Conservation (phyloP, 352 stramenopile genomes). For the Plasmopara muralis region DNA sequence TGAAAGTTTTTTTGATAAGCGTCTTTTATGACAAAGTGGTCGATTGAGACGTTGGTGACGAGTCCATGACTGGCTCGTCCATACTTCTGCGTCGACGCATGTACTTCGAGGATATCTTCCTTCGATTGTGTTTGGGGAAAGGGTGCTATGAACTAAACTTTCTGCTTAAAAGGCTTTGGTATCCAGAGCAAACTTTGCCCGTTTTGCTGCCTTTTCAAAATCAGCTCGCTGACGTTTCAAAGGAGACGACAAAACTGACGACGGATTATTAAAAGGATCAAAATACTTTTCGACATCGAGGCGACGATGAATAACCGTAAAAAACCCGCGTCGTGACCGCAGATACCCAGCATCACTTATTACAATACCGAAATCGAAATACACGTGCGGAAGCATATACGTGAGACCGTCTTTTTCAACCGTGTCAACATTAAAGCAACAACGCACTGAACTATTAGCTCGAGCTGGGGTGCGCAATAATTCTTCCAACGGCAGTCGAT, state of each 20-base stretch:
- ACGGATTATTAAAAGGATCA: constrained; percentile 7
- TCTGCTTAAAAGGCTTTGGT: constrained; percentile 8
- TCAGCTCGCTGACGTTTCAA: constrained; percentile 5
- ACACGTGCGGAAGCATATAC: constrained; percentile 46
- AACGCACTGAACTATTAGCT: constrained; percentile 43
- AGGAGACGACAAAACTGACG: constrained; percentile 7
- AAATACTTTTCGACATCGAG: constrained; percentile 49
- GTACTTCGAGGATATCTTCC: constrained; percentile 15
- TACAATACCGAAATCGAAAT: constrained; percentile 52
- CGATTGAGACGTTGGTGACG: background rate
- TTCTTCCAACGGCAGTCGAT: constrained; percentile 44
- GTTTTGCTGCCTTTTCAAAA: background rate
- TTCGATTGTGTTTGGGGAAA: constrained; percentile 4
- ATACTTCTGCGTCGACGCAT: constrained; percentile 60
- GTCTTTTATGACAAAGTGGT: background rate
- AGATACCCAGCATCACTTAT: constrained; percentile 36
- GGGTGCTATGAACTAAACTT: constrained; percentile 1
- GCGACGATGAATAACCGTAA: constrained; percentile 43
- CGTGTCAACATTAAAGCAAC: constrained; percentile 32
- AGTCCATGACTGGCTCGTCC: constrained; percentile 24
- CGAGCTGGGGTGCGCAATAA: constrained; percentile 41
- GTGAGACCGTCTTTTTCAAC: constrained; percentile 24
- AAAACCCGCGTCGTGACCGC: constrained; percentile 44
- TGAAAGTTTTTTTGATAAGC: background rate
- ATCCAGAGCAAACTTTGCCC: constrained; percentile 14